These are phyloP conservation scores for Solanum arcanum DNA, from an alignment of 257 asterid species.

Conservation along the genomic window DNA sequence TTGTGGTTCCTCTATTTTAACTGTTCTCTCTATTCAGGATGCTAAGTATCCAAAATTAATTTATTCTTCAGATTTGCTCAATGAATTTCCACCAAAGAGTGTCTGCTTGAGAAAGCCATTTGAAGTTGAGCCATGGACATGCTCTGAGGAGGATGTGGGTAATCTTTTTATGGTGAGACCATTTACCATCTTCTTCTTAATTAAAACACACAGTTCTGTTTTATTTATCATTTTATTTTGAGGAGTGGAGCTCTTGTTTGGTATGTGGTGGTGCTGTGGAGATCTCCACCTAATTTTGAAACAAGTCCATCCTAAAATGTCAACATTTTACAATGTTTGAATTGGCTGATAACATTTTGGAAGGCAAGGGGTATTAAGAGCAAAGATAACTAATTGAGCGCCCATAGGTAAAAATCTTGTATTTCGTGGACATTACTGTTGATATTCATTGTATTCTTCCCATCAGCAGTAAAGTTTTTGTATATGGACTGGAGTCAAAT, in stretches of 20 bases:
- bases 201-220: neutral
- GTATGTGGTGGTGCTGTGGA: neutral
- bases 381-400: neutral
- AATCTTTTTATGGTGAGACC: constrained; percentile 71
- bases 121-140: constrained; percentile 60
- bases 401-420: neutral
- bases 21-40: neutral
- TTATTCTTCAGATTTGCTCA: constrained; percentile 45
- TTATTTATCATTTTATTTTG: neutral
- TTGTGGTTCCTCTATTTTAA: neutral
- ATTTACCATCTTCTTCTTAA: neutral
- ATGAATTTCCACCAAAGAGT: constrained; percentile 56
- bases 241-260: neutral
- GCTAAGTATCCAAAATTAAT: constrained; percentile 8
- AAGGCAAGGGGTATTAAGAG: neutral
- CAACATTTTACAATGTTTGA: neutral
- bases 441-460: neutral
- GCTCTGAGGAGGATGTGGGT: constrained; percentile 65
- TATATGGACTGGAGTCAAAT: neutral
- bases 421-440: neutral
- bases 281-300: neutral
- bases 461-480: neutral
- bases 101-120: constrained; percentile 65
- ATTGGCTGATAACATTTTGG: neutral
- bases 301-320: neutral